A percentile compares a stretch with the other conserved stretches of the same genome.
Evolutionary conservation across 2,329 filamentous ascomycete genomes (phyloP).

Genomic region (Curvularia hawaiiensis): DNA sequence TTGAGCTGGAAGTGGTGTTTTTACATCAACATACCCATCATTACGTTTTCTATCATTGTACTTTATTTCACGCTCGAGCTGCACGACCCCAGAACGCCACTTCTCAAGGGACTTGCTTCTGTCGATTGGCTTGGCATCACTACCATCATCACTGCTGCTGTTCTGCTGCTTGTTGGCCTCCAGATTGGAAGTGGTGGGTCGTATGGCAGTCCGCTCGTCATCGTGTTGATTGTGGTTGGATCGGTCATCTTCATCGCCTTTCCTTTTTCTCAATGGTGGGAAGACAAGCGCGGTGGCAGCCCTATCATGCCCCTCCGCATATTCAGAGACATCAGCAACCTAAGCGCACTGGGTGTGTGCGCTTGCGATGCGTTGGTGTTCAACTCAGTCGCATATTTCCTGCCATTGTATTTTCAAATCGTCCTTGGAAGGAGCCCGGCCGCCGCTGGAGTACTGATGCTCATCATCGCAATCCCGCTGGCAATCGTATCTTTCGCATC

Average conservation of each 20-base stretch:
- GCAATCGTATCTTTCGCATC: slow-evolving; percentile 53
- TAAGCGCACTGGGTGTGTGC: slow-evolving; percentile 59
- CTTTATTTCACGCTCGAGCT: slow-evolving; percentile 59
- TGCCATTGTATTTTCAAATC: slow-evolving; percentile 76
- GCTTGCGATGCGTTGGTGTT: slow-evolving; percentile 62
- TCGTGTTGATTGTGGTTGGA: slow-evolving; percentile 58
- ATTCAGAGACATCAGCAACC: slow-evolving; percentile 61
- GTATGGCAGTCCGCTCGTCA: slow-evolving; percentile 57
- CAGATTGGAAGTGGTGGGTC: slow-evolving; percentile 57
- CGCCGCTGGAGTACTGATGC: slow-evolving; percentile 62
- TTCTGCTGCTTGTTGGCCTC: slow-evolving; percentile 59
- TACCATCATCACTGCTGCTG: slow-evolving; percentile 54
- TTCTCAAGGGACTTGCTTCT: slow-evolving; percentile 53
- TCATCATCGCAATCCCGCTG: slow-evolving; percentile 60
- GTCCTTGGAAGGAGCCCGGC: slow-evolving; percentile 65
- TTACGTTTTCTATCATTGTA: slow-evolving; percentile 54
- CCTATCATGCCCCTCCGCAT: slow-evolving; percentile 75
- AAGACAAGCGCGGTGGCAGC: slow-evolving; percentile 61
- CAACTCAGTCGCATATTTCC: slow-evolving; percentile 70
- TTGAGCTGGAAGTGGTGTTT: slow-evolving; percentile 59
- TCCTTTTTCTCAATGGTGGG: slow-evolving; percentile 67
- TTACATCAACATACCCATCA: slow-evolving; percentile 53
- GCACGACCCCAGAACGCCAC: slow-evolving; percentile 56
- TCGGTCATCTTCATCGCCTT: slow-evolving; percentile 55
- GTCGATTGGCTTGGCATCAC: slow-evolving; percentile 61